phyloP scores from a whole-genome alignment of 1,139 yeast genomes.

The Magnusiomyces magnusii region DNA sequence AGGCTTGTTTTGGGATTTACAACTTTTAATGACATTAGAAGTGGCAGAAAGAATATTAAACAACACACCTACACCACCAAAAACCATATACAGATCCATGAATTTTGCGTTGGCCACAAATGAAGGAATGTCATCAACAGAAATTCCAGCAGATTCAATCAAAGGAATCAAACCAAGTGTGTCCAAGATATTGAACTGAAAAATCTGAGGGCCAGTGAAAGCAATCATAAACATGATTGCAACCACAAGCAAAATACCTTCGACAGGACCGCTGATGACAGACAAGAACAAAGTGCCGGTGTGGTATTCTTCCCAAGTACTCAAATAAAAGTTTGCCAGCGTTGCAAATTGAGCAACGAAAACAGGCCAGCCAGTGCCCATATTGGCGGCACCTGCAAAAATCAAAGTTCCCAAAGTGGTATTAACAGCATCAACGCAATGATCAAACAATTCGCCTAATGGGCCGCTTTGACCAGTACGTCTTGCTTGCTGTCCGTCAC shows the following conservation, averaged over 20 bases:
- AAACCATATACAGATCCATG: slow-evolving; percentile 40
- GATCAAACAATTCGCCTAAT: slow-evolving; percentile 89
- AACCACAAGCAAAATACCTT: slow-evolving; percentile 70
- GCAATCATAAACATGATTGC: slow-evolving; percentile 55
- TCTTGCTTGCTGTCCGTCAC: slow-evolving; percentile 91
- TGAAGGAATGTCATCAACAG: slow-evolving; percentile 8
- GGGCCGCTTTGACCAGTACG: slow-evolving; percentile 95
- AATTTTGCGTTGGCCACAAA: slow-evolving; percentile 22
- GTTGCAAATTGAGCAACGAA: slow-evolving; percentile 67
- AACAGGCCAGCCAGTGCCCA: slow-evolving; percentile 62
- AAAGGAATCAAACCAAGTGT: slow-evolving; percentile 20
- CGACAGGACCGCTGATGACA: slow-evolving; percentile 89
- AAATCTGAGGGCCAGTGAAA: slow-evolving; percentile 50
- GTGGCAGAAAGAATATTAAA: slow-evolving; percentile 71
- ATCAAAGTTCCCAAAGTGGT: slow-evolving; percentile 73
- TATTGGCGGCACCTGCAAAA: slow-evolving; percentile 62
- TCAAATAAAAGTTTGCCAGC: slow-evolving; percentile 68
- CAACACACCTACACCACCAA: slow-evolving; percentile 51
- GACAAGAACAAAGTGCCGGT: slow-evolving; percentile 78
- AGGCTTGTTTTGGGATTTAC: slow-evolving; percentile 34
- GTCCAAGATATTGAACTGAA: slow-evolving; percentile 45
- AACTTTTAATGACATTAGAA: slow-evolving; percentile 54
- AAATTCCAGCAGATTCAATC: slow-evolving; percentile 14
- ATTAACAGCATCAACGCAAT: slow-evolving; percentile 83
- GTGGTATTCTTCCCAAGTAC: slow-evolving; percentile 96